Percentiles rank a stretch among this genome's conserved stretches.
phyloP scores from a whole-genome alignment of 2,329 filamentous ascomycete species.

The Fusarium temperatum region DNA sequence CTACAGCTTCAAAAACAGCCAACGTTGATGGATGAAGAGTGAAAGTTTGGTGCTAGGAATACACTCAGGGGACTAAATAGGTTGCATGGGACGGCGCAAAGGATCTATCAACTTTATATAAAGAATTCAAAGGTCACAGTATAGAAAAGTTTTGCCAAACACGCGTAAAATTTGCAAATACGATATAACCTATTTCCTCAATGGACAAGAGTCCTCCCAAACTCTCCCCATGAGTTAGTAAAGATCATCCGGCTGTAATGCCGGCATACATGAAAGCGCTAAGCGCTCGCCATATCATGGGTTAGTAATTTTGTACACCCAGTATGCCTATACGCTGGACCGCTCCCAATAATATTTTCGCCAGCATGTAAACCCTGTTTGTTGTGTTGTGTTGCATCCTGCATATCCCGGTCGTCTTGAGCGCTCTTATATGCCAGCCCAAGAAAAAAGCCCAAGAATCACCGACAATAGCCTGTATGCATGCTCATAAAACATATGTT shows the following conservation, averaged over 20 bases:
- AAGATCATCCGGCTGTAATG: conserved; percentile 29
- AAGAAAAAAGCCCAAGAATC: conserved; percentile 41
- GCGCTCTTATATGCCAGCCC: conserved; percentile 40
- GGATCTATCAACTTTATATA: conserved; percentile 12
- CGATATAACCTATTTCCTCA: conserved; percentile 30
- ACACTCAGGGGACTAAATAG: neutral
- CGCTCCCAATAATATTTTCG: conserved; percentile 34
- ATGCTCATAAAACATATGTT: conserved; percentile 27
- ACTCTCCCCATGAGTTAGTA: conserved; percentile 22
- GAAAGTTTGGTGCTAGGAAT: neutral
- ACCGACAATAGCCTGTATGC: conserved; percentile 33
- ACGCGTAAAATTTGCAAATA: conserved; percentile 36
- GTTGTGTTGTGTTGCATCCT: conserved; percentile 22
- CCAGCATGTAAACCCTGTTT: conserved; percentile 30
- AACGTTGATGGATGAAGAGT: conserved; percentile 2
- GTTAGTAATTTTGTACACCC: conserved; percentile 37
- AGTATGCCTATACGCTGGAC: conserved; percentile 16
- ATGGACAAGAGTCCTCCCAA: conserved; percentile 26
- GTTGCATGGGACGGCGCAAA: conserved; percentile 39
- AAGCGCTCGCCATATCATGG: conserved; percentile 28
- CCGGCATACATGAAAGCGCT: conserved; percentile 25
- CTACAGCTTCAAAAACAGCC: conserved; percentile 34
- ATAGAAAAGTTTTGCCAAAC: conserved; percentile 19
- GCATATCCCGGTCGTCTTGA: conserved; percentile 33
- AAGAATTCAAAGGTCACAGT: neutral